Conservation (phyloP, 2,329 filamentous ascomycete species). For the Leptodontidium sp. region DNA sequence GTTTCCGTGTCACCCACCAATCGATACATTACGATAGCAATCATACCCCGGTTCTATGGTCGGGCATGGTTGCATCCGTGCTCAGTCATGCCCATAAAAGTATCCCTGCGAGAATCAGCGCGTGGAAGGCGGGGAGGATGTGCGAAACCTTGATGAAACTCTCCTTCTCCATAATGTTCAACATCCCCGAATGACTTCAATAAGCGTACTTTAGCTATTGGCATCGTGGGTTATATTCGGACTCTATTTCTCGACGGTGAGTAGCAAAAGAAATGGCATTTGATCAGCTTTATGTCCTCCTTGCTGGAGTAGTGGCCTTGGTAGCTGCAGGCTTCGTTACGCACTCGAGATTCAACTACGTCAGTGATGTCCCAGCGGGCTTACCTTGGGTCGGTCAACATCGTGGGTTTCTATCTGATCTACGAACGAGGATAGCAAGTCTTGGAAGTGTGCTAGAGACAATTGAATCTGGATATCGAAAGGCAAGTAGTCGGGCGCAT, state of each 20-base stretch:
- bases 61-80: not conserved
- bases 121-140: not conserved
- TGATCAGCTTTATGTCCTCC: slow-evolving; percentile 16
- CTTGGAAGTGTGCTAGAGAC: slow-evolving; percentile 25
- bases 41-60: not conserved
- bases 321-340: slow-evolving; percentile 22
- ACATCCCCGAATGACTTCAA: not conserved
- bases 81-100: not conserved
- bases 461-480: slow-evolving; percentile 30
- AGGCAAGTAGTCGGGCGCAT: slow-evolving; percentile 15
- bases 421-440: slow-evolving; percentile 29
- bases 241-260: not conserved
- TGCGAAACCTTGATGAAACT: not conserved
- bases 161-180: not conserved
- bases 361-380: slow-evolving; percentile 14
- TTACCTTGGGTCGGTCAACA: slow-evolving; percentile 30
- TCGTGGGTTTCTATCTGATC: slow-evolving; percentile 24
- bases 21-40: not conserved
- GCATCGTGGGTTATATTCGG: not conserved
- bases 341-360: slow-evolving; percentile 15
- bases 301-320: slow-evolving; percentile 23
- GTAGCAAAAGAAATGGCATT: slow-evolving; percentile 11
- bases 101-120: slow-evolving; percentile 5
- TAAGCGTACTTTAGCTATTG: not conserved
- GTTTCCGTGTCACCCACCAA: slow-evolving; percentile 1